Evolutionary conservation across 148 eudicot species (phyloP), one percentile per base, ranked within the genome.

Genomic region (Fagopyrum tataricum): DNA sequence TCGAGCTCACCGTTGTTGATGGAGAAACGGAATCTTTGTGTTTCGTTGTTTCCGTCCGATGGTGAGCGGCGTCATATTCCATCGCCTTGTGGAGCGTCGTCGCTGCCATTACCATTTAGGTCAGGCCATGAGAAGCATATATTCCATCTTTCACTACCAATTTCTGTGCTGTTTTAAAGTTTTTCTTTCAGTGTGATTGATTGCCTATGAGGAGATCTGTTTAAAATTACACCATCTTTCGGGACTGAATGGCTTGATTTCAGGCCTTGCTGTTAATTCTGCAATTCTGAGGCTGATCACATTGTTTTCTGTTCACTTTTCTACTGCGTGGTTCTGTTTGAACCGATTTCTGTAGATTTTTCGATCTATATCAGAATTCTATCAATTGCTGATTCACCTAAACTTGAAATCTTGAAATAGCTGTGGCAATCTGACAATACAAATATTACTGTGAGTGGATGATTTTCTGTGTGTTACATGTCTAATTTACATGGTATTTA

Each of bases 11-110:
- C 5, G 68, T 76, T 53, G 85, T 83, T 12, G 83, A 39, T 26
- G 78, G 47, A 23, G 71, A 44, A 51, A 20, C 40, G 56, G 15
- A 49, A 0, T 11, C 59, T 0, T 53, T 9, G 6, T 8, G 59
- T n/a, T 53, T 53, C 59, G 40, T 59, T 24, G 4, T 31, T 1
- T 62, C 68, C 5, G 18, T 62, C 43, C 68, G 68, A 31, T 18
- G 41, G 68, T 37, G 75, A 7, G 75, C 73, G 77, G 83, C 73
- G 75, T 80, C 86, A 83, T 80, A 83, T 80, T 78, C 81, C 83
- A 83, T 80, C 42, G 75, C 86, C 81, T 83, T 80, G 79, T 55
- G 79, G 78, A 83, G 83, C 81, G 81, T 83, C 81, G 78, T 83
- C 58, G 86, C 79, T 73, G 81, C 83, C 23, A 23, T 80, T 51